Conservation (phyloP, 202 grass and related monocot genomes). For the Saccharum hybrid region DNA sequence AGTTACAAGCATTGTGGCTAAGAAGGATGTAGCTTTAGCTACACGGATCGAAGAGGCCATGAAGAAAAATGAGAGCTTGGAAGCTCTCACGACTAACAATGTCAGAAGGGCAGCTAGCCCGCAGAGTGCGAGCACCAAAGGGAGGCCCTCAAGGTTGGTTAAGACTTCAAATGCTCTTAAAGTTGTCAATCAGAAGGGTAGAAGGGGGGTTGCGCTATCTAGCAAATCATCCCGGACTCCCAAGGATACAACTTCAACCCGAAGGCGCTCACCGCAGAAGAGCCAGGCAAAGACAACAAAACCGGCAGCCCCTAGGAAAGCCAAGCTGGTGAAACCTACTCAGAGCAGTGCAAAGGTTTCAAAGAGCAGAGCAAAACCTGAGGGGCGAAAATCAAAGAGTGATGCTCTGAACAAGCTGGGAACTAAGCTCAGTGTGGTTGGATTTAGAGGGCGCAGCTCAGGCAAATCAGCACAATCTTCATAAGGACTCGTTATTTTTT, state of each 20-base stretch:
- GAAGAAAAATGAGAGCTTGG: slow-evolving; percentile 96
- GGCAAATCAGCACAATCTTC: slow-evolving; percentile 55
- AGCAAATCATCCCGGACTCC: slow-evolving; percentile 51
- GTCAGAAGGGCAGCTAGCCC: slow-evolving; percentile 58
- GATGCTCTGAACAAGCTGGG: slow-evolving; percentile 44
- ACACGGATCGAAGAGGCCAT: slow-evolving; percentile 85
- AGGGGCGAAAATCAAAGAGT: slow-evolving; percentile 40
- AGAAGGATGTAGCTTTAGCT: slow-evolving; percentile 86
- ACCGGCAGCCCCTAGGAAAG: slow-evolving; percentile 11
- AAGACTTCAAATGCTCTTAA: slow-evolving; percentile 55
- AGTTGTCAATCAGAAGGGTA: slow-evolving; percentile 57
- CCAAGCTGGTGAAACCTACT: slow-evolving; percentile 47
- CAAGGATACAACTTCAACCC: slow-evolving; percentile 48
- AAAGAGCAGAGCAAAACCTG: slow-evolving; percentile 52
- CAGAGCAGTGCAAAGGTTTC: slow-evolving; percentile 40
- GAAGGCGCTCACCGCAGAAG: slow-evolving; percentile 34
- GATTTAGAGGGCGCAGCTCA: slow-evolving; percentile 91
- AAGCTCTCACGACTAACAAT: slow-evolving; percentile 62
- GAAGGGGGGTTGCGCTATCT: slow-evolving; percentile 48
- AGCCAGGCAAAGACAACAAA: slow-evolving; percentile 25
- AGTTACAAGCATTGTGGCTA: slow-evolving; percentile 89
- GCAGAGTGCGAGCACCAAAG: slow-evolving; percentile 40
- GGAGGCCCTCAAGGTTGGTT: slow-evolving; percentile 38
- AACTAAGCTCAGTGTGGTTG: slow-evolving; percentile 76
- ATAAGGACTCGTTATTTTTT: background rate